Evolutionary conservation across 139 green algal genomes (phyloP).

Genomic region (Marvania coccoides): DNA sequence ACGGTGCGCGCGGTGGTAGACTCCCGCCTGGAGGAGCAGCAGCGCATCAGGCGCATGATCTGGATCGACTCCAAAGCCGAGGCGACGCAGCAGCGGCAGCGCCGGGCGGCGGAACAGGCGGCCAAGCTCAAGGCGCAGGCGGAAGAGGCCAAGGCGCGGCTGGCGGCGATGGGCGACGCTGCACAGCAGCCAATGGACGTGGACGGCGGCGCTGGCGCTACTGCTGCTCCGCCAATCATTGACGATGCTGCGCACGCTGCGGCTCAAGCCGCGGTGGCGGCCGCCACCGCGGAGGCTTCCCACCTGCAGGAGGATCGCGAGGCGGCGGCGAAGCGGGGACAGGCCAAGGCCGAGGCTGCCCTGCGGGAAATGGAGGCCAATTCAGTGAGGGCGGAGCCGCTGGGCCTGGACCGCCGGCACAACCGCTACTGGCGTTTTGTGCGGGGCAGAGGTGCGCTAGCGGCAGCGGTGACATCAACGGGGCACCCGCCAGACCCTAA

Average conservation of each 20-base stretch:
- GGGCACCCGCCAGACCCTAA: background rate
- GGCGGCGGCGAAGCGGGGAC: constrained; percentile 4
- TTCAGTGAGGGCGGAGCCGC: constrained; percentile 40
- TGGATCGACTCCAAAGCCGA: constrained; percentile 54
- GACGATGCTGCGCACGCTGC: background rate
- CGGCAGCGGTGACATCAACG: background rate
- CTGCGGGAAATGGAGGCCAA: constrained; percentile 30
- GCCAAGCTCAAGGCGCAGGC: constrained; percentile 32
- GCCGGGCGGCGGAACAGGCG: constrained; percentile 33
- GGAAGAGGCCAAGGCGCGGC: constrained; percentile 10
- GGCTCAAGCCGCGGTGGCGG: background rate
- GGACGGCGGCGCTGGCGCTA: background rate
- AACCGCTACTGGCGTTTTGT: constrained; percentile 69
- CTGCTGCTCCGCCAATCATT: background rate
- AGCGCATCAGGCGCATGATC: constrained; percentile 38
- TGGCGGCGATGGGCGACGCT: background rate
- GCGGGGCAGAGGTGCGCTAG: background rate
- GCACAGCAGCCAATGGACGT: background rate
- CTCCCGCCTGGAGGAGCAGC: constrained; percentile 45
- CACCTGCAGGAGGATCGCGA: constrained; percentile 16
- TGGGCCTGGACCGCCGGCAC: constrained; percentile 71
- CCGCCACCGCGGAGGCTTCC: background rate
- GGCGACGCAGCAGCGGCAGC: background rate
- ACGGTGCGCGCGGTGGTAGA: constrained; percentile 40
- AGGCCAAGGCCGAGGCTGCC: constrained; percentile 12